Conservation (phyloP, 2,329 filamentous ascomycete species). For the Arthrobotrys sphaeroides region DNA sequence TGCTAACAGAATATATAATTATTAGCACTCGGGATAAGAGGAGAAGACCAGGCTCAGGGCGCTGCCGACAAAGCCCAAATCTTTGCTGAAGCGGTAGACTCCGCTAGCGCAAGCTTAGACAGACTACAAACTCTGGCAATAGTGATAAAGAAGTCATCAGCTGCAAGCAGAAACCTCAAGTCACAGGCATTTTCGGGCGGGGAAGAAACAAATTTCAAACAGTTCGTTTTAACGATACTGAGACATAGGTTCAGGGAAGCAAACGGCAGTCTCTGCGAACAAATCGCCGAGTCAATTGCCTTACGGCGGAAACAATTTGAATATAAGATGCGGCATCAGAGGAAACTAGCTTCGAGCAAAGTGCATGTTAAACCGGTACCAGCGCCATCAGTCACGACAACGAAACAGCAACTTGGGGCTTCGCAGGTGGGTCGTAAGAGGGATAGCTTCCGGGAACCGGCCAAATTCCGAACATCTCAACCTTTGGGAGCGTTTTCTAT, state of each 20-base stretch:
- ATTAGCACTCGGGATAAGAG: no score
- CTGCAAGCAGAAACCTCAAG: slow-evolving; percentile 7
- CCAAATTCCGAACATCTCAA: not conserved
- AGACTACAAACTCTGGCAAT: slow-evolving; percentile 15
- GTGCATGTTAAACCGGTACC: not conserved
- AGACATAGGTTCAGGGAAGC: slow-evolving; percentile 17
- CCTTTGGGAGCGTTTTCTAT: not conserved
- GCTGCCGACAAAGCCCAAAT: not conserved
- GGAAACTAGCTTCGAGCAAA: not conserved
- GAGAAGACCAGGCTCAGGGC: not conserved
- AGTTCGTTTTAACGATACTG: not conserved
- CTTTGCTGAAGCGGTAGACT: slow-evolving; percentile 1
- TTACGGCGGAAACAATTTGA: slow-evolving; percentile 12
- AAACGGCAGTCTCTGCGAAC: slow-evolving; percentile 10
- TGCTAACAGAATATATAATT: no score
- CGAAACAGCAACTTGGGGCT: not conserved
- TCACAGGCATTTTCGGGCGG: not conserved
- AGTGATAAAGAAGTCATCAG: slow-evolving; percentile 10
- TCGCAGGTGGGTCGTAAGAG: not conserved
- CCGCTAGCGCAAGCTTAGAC: slow-evolving; percentile 11
- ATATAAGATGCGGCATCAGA: slow-evolving; percentile 7
- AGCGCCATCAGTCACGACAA: not conserved
- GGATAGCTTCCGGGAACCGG: not conserved
- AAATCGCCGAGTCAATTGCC: slow-evolving; percentile 6
- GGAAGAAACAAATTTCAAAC: slow-evolving; percentile 8